Evolutionary conservation across 2,329 filamentous ascomycete species (phyloP).

Genomic region (Epichloe brachyelytri): DNA sequence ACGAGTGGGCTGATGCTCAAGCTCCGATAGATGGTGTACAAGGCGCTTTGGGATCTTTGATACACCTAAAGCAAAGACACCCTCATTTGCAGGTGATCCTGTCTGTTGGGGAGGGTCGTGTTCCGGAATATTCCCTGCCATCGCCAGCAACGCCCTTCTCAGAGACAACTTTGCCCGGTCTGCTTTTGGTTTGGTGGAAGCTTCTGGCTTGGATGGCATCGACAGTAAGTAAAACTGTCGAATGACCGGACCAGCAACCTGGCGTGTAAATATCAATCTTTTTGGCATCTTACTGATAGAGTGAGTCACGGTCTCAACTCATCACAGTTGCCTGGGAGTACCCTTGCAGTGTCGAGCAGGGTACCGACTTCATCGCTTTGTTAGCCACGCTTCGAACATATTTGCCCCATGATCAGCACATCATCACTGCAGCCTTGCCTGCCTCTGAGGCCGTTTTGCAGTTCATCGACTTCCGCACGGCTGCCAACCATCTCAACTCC

Average conservation of each 20-base stretch:
- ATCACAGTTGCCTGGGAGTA: slow-evolving; percentile 70
- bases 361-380: slow-evolving; percentile 56
- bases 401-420: slow-evolving; percentile 55
- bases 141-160: slow-evolving; percentile 46
- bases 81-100: slow-evolving; percentile 61
- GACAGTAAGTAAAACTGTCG: slow-evolving; percentile 42
- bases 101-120: slow-evolving; percentile 61
- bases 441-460: slow-evolving; percentile 52
- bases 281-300: neutral
- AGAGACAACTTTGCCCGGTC: slow-evolving; percentile 60
- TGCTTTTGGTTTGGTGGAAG: slow-evolving; percentile 52
- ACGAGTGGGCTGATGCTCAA: slow-evolving; percentile 64
- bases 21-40: slow-evolving; percentile 59
- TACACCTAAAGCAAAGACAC: slow-evolving; percentile 58
- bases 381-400: slow-evolving; percentile 52
- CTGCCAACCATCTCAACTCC: slow-evolving; percentile 55
- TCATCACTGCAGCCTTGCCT: slow-evolving; percentile 61
- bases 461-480: slow-evolving; percentile 52
- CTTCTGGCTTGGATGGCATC: slow-evolving; percentile 48
- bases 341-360: slow-evolving; percentile 52
- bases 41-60: slow-evolving; percentile 61
- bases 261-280: too few relatives aligned
- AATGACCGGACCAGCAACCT: too few relatives aligned
- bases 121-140: slow-evolving; percentile 51
- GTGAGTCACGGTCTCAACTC: neutral